Evolutionary conservation across 352 stramenopile genomes (phyloP), one percentile per base, ranked within the genome.

Genomic region (Elongisporangium anandrum): DNA sequence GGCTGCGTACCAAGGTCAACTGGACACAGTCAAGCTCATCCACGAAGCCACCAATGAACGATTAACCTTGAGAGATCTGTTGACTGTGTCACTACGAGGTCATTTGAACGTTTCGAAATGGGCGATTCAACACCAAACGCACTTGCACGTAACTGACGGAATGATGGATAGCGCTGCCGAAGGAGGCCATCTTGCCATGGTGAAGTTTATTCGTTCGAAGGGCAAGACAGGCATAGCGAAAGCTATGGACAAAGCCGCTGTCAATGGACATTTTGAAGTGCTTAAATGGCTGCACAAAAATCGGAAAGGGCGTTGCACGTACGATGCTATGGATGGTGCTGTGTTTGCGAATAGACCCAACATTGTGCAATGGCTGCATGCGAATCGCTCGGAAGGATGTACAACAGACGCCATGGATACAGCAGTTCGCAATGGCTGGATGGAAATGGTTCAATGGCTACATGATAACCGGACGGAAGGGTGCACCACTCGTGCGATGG

Each of bases 401-500:
- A 77, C 78, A 4, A 50, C 60, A 1, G 66, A 70, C 50, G 68
- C 68, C 8, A 75, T 75, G 68, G 68, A 75, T 29, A 73, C 70
- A 8, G 68, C 65, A n/a, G 68, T 62, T 4, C 59, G 65, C 4
- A 65, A 68, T 63, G 68, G 68, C 0, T 68, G 57, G 16, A 59
- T 75, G 17, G 68, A 70, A 54, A 64, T 75, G 19, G 65, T 75
- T n/a, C 52, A 68, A 26, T 75, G 68, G 68, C 38, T 75, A 10
- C 68, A 73, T 34, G 52, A 51, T 1, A 48, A 72, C 17, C 56
- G 68, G 8, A 58, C 65, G 0, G 77, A 81, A 64, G 1, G 72
- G 29, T 85, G 73, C 55, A 75, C 78, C 20, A 49, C 66, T 19
- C 61, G 68, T 10, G 77, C 79, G 3, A 87, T 84, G 65, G 67